Conservation (phyloP, 495 filamentous ascomycete species). For the Aspergillus leporis region DNA sequence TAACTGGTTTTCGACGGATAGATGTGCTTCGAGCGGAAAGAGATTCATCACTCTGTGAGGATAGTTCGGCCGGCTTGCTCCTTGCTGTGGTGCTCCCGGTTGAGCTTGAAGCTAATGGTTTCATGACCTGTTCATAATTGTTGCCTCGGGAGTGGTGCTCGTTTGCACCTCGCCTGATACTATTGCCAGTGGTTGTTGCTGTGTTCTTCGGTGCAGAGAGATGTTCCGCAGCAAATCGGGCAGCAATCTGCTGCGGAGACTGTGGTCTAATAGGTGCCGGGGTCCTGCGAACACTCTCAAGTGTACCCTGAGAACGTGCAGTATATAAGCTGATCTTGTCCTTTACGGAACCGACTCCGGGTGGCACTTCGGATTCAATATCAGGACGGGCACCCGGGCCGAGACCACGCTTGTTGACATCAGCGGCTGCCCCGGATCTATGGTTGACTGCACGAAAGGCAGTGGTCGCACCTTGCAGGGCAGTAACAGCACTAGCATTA, state of each 20-base stretch:
- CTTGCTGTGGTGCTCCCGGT: conserved; percentile 9
- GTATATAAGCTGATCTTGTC: conserved; percentile 44
- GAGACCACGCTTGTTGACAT: conserved; percentile 21
- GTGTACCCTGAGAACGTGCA: conserved; percentile 20
- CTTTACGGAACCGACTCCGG: conserved; percentile 42
- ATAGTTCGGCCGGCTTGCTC: conserved; percentile 2
- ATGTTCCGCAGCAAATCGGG: conserved; percentile 36
- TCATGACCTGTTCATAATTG: conserved; percentile 6
- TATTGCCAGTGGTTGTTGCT: conserved; percentile 5
- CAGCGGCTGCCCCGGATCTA: conserved; percentile 10
- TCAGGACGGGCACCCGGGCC: conserved; percentile 14
- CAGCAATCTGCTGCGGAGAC: conserved; percentile 36
- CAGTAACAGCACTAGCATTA: conserved; percentile 12
- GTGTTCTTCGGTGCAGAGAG: conserved; percentile 23
- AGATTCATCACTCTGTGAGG: conserved; percentile 7
- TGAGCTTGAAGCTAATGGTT: conserved; percentile 13
- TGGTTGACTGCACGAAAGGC: conserved; percentile 33
- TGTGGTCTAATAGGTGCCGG: conserved; percentile 21
- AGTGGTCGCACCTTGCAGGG: conserved; percentile 40
- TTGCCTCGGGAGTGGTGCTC: neutral
- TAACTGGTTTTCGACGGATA: conserved; percentile 14
- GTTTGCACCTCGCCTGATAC: conserved; percentile 3
- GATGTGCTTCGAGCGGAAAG: conserved; percentile 1
- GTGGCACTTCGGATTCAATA: conserved; percentile 28
- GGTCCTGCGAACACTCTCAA: conserved; percentile 12